phyloP scores from a whole-genome alignment of 1,139 yeast species.

The Yamadazyma membranifaciens region DNA sequence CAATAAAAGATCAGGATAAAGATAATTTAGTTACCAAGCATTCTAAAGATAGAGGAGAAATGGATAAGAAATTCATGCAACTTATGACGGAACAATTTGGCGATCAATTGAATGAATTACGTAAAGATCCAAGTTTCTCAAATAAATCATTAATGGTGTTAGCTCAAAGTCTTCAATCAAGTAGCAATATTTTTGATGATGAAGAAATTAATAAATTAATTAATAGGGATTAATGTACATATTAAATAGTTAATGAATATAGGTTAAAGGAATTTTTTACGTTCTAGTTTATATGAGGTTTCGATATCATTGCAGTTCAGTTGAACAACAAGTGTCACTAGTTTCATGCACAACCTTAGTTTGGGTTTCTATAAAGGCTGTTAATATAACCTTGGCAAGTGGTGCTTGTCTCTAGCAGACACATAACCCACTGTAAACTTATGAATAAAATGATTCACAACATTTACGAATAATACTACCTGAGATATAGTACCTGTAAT shows the following conservation, averaged over 20 bases:
- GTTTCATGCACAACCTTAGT: too few species aligned
- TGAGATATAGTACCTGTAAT: too few species aligned
- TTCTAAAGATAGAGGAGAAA: slow-evolving; percentile 30
- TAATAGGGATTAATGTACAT: neutral
- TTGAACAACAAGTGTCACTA: too few species aligned
- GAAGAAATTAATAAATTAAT: slow-evolving; percentile 25
- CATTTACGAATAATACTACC: too few species aligned
- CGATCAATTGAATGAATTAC: slow-evolving; percentile 60
- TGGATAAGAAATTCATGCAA: slow-evolving; percentile 53
- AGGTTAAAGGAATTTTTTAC: neutral
- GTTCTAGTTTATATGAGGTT: too few species aligned
- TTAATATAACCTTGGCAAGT: too few species aligned
- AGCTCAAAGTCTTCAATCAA: slow-evolving; percentile 66
- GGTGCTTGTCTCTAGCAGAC: too few species aligned
- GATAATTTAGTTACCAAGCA: slow-evolving; percentile 18
- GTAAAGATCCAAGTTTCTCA: slow-evolving; percentile 64
- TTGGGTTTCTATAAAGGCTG: too few species aligned
- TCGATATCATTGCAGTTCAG: too few species aligned
- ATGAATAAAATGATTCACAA: too few species aligned
- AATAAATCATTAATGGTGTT: slow-evolving; percentile 57
- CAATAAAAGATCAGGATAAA: neutral
- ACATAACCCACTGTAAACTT: too few species aligned
- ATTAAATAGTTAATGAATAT: neutral
- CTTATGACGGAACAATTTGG: slow-evolving; percentile 60
- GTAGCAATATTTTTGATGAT: slow-evolving; percentile 64